phyloP scores from a whole-genome alignment of 192 early-diverging fungal genomes.

The Gryganskiella cystojenkinii region DNA sequence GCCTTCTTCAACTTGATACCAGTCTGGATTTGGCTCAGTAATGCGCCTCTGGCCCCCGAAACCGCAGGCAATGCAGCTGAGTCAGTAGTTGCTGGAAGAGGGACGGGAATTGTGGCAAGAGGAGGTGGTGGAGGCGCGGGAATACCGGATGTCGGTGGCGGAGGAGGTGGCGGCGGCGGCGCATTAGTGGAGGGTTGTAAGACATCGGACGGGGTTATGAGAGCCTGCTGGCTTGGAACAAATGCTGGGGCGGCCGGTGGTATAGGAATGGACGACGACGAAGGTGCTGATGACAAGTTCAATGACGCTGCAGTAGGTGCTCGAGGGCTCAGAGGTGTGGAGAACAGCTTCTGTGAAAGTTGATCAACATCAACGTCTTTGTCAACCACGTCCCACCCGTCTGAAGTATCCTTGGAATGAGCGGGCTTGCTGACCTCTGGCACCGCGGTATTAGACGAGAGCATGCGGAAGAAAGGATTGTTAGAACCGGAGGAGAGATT shows the following conservation, averaged over 20 bases:
- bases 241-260: background rate
- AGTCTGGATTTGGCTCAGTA: constrained; percentile 78
- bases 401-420: constrained; percentile 43
- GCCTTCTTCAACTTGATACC: constrained; percentile 71
- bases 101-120: constrained; percentile 13
- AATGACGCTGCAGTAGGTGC: background rate
- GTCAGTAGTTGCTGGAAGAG: constrained; percentile 4
- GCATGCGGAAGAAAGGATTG: constrained; percentile 47
- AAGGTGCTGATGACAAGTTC: background rate
- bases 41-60: constrained; percentile 57
- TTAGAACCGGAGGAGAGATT: constrained; percentile 18
- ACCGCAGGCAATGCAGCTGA: constrained; percentile 9
- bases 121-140: constrained; percentile 25
- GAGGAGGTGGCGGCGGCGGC: constrained; percentile 33
- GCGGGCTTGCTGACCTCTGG: background rate
- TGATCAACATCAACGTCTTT: constrained; percentile 30
- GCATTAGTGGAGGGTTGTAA: constrained; percentile 6
- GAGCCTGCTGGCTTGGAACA: background rate
- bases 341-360: constrained; percentile 24
- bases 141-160: constrained; percentile 9
- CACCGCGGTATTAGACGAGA: constrained; percentile 5
- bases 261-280: background rate
- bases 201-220: constrained; percentile 14
- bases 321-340: constrained; percentile 3
- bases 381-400: constrained; percentile 49